Base-by-base conservation (phyloP, 371 early-diverging fungal genomes). In the Lichtheimia hyalospora region DNA sequence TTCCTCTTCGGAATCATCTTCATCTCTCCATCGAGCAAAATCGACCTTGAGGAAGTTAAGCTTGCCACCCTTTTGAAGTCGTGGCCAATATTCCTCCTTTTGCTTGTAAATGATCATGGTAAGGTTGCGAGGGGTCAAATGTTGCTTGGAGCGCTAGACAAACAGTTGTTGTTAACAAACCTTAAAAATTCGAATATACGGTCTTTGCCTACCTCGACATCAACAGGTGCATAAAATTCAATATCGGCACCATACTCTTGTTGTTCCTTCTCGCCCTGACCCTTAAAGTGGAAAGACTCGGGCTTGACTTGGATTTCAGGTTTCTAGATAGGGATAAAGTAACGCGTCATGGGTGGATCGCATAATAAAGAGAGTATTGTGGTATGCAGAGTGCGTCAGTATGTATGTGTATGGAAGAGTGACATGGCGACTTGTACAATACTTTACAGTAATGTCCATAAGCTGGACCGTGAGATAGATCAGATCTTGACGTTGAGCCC, bases 1-100 rank as follows among this genome's bases (percentile, higher is more conserved):
- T n/a, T 63, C 46, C 12, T 95, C n/a, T n/a, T n/a, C 96, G 18
- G 94, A 92, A n/a, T 96, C 96, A 70, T 94, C 94, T 67, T 95
- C 95, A 72, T 97, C 97, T 67, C 70, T 86, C 94, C 95, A 98
- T 66, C 75, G 88, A 49, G 84, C 66, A 74, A 98, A 98, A 69
- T 98, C 97, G 28, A 92, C 91, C 84, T 94, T 92, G 57, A 97
- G 65, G 61, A 83, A 98, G 73, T 85, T 79, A 55, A 79, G 80
- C 80, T 88, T 92, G n/a, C 43, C 70, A 28, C 77, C 77, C 80
- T 93, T 89, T 58, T 82, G 86, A 67, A 97, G 79, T 44, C 93
- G 84, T 15, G 92, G 90, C 98, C 98, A 97, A 83, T 85, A 96
- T 16, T 52, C 70, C 52, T 57, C 64, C 63, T 87, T 81, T 61